These are phyloP conservation scores for Gastrolobium bilobum DNA, from an alignment of 306 rosid species.

Conservation along the genomic window DNA sequence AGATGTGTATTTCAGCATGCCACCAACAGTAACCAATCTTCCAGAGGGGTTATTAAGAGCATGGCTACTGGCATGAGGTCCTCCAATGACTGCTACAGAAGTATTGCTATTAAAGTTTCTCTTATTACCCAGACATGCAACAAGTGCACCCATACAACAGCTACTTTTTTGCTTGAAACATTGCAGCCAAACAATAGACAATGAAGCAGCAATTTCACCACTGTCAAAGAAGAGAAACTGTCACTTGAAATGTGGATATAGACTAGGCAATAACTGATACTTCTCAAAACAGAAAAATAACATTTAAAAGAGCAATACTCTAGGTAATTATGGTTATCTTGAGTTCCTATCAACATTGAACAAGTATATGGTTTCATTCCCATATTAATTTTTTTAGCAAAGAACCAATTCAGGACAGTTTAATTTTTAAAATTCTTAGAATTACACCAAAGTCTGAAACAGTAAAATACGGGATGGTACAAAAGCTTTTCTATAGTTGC, in stretches of 20 bases:
- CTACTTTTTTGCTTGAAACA: constrained; percentile 38
- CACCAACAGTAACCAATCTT: constrained; percentile 17
- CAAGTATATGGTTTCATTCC: constrained; percentile 17
- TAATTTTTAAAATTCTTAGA: background rate
- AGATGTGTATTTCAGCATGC: constrained; percentile 51
- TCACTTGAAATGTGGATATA: constrained; percentile 37
- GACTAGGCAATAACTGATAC: constrained; percentile 22
- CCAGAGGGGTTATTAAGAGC: constrained; percentile 38
- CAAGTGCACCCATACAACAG: constrained; percentile 44
- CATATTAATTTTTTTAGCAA: background rate
- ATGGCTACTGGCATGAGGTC: constrained; percentile 25
- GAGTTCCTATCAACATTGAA: background rate
- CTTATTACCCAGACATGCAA: constrained; percentile 44
- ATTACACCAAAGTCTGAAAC: background rate
- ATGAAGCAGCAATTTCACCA: constrained; percentile 55
- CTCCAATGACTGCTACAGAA: constrained; percentile 29
- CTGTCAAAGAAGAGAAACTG: constrained; percentile 51
- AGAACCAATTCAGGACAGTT: background rate
- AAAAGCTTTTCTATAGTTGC: background rate
- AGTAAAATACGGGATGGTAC: background rate
- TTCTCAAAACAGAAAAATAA: constrained; percentile 16
- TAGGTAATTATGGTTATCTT: constrained; percentile 11
- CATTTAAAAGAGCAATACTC: constrained; percentile 27
- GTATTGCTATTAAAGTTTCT: constrained; percentile 50
- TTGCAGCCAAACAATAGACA: constrained; percentile 42